A percentile compares a stretch with the other conserved stretches of the same genome.
These are phyloP conservation scores for Microdochium nivale DNA, from an alignment of 2,329 filamentous ascomycete species.

Conservation along the genomic window DNA sequence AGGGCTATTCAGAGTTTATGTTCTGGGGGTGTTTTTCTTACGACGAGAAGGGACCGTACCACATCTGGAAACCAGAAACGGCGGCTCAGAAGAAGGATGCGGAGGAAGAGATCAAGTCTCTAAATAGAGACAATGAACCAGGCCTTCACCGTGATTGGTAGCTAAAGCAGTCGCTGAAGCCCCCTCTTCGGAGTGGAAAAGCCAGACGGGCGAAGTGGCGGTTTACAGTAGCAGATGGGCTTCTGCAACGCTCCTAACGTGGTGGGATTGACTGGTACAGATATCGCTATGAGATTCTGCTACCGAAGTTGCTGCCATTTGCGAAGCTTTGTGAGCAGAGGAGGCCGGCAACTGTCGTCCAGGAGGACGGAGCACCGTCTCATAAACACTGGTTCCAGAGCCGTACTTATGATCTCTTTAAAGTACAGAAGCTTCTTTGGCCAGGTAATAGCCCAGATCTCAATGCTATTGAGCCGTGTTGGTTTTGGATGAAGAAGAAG, in stretches of 20 bases:
- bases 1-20: slow-evolving; percentile 15
- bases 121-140: neutral
- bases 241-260: neutral
- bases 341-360: neutral
- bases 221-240: neutral
- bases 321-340: slow-evolving; percentile 1
- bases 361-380: neutral
- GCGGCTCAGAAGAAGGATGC: too few relatives aligned
- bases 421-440: neutral
- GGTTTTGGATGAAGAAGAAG: neutral
- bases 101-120: neutral
- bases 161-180: neutral
- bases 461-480: neutral
- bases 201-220: neutral
- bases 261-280: slow-evolving; percentile 4
- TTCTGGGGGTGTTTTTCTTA: slow-evolving; percentile 19
- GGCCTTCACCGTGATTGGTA: neutral
- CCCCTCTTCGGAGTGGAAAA: neutral
- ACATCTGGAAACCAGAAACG: slow-evolving; percentile 13
- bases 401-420: neutral
- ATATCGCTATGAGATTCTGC: slow-evolving; percentile 2
- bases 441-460: neutral
- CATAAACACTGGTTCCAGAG: neutral
- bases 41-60: slow-evolving; percentile 15
- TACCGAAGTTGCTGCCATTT: slow-evolving; percentile 2